A percentile compares a stretch with the other conserved stretches of the same genome.
Evolutionary conservation across 164 flowering plant species (phyloP).

Genomic region (Santalum album): DNA sequence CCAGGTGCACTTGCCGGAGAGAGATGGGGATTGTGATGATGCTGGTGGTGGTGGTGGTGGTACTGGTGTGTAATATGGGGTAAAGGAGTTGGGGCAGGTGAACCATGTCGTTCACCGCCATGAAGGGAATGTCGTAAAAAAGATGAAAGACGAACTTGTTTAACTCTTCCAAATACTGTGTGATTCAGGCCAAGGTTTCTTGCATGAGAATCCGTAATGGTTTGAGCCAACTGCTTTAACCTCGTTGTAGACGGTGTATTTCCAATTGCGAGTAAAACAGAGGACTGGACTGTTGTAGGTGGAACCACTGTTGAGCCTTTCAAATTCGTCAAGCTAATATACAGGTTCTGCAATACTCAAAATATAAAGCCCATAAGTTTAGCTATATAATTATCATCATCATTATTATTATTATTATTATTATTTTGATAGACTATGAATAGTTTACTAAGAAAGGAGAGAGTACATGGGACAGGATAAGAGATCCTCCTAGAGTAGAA

Average conservation of each 20-base stretch:
- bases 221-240: conserved; percentile 77
- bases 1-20: conserved; percentile 19
- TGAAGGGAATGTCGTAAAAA: conserved; percentile 44
- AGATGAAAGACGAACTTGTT: conserved; percentile 73
- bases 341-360: conserved; percentile 60
- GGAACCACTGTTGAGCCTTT: conserved; percentile 69
- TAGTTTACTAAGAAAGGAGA: too few species aligned
- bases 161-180: conserved; percentile 75
- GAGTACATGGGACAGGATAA: too few species aligned
- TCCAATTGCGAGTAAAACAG: conserved; percentile 62
- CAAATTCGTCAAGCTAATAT: conserved; percentile 57
- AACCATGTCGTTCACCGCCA: conserved; percentile 21
- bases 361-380: conserved; percentile 7
- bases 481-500: too few species aligned
- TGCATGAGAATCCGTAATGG: conserved; percentile 57
- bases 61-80: too few species aligned
- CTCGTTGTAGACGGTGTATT: conserved; percentile 46
- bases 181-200: conserved; percentile 79
- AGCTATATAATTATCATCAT: too few species aligned
- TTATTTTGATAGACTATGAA: too few species aligned
- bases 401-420: too few species aligned
- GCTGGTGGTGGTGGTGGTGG: conserved; percentile 32
- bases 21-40: conserved; percentile 14
- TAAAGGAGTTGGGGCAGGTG: conserved; percentile 50
- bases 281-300: conserved; percentile 64